phyloP scores from a whole-genome alignment of 2,329 filamentous ascomycete genomes.

The Diplodia sapinea region DNA sequence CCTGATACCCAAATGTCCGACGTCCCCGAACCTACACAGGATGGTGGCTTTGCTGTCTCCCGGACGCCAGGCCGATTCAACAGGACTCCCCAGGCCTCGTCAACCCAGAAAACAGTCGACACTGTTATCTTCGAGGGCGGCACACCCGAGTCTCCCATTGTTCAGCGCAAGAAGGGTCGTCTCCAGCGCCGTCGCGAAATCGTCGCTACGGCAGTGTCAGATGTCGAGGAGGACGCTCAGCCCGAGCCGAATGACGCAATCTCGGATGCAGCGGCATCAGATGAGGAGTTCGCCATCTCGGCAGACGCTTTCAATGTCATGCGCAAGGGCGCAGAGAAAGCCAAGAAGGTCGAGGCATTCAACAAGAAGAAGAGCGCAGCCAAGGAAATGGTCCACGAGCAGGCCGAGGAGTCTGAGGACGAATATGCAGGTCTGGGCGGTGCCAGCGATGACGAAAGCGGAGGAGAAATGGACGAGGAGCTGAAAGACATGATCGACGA shows the following conservation, averaged over 20 bases:
- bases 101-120: conserved; percentile 61
- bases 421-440: conserved; percentile 96
- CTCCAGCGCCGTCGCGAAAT: conserved; percentile 53
- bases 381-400: conserved; percentile 83
- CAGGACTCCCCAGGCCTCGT: conserved; percentile 61
- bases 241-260: conserved; percentile 27
- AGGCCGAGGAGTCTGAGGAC: conserved; percentile 96
- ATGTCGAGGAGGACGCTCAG: conserved; percentile 52
- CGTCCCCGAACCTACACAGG: conserved; percentile 78
- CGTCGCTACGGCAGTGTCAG: conserved; percentile 51
- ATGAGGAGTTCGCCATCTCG: conserved; percentile 47
- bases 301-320: conserved; percentile 71
- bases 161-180: conserved; percentile 64
- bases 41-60: conserved; percentile 74
- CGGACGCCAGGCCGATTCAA: conserved; percentile 69
- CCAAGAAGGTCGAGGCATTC: conserved; percentile 60
- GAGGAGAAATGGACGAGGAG: conserved; percentile 74
- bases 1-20: conserved; percentile 69
- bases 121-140: conserved; percentile 63
- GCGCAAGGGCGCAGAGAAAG: conserved; percentile 66
- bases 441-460: conserved; percentile 82
- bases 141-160: conserved; percentile 68
- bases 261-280: conserved; percentile 35
- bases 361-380: conserved; percentile 88
- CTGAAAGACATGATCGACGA: conserved; percentile 89